Percentiles rank a stretch among this genome's conserved stretches.
Conservation (phyloP, 495 filamentous ascomycete species). For the Terfezia claveryi region DNA sequence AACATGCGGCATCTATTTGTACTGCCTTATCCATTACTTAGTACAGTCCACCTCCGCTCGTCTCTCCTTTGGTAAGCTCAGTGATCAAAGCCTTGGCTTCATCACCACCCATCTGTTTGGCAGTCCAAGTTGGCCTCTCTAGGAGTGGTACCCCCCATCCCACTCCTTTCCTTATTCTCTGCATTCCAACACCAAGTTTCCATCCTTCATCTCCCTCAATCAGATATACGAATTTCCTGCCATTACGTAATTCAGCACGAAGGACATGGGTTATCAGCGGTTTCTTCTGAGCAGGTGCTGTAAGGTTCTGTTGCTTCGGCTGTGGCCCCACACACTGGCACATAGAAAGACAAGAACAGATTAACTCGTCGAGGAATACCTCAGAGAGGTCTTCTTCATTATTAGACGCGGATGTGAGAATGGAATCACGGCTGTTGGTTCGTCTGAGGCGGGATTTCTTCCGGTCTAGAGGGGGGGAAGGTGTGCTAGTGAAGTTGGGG, state of each 20-base stretch:
- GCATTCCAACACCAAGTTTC: constrained; percentile 73
- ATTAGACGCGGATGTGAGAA: constrained; percentile 4
- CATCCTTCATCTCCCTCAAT: constrained; percentile 65
- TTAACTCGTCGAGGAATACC: constrained; percentile 12
- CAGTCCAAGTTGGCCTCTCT: background rate
- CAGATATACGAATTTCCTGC: constrained; percentile 63
- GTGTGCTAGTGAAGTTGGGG: constrained; percentile 22
- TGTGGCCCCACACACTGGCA: background rate
- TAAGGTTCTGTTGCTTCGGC: background rate
- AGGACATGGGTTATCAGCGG: constrained; percentile 46
- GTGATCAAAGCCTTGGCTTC: background rate
- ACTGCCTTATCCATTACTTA: too few species aligned
- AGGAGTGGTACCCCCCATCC: background rate
- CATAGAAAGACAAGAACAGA: constrained; percentile 7
- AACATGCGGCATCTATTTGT: too few species aligned
- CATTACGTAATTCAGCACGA: constrained; percentile 61
- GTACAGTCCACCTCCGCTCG: too few species aligned
- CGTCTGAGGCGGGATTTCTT: constrained; percentile 2
- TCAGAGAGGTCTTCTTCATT: constrained; percentile 8
- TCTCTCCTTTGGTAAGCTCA: background rate
- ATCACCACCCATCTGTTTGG: background rate
- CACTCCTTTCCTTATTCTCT: constrained; percentile 42
- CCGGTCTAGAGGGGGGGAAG: background rate
- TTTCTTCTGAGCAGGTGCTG: constrained; percentile 18
- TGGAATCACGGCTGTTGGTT: constrained; percentile 8